Evolutionary conservation across 768 basidiomycete genomes (phyloP).

Genomic region (Mycena chlorophos): DNA sequence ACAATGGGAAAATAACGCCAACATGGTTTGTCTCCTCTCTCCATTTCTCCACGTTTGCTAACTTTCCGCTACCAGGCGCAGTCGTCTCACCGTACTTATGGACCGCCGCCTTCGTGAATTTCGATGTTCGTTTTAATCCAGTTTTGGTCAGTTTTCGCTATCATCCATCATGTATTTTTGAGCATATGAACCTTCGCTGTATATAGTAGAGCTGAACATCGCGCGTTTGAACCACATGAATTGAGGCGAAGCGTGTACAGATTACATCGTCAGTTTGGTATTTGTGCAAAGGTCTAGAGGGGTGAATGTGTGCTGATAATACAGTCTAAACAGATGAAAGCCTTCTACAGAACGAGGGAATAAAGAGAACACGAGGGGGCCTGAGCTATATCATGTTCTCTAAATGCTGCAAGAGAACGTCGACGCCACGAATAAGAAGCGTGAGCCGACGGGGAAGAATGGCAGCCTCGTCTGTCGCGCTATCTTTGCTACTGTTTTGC

Average conservation of each 20-base stretch:
- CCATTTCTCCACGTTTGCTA: background rate
- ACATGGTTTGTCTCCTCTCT: background rate
- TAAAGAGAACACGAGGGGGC: background rate
- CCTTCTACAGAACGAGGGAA: background rate
- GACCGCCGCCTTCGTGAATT: background rate
- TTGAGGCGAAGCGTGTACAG: background rate
- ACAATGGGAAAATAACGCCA: constrained; percentile 31
- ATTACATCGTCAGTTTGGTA: too few species aligned
- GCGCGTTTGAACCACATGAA: background rate
- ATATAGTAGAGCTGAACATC: background rate
- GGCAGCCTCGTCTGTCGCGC: constrained; percentile 10
- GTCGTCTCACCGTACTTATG: background rate
- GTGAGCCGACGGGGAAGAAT: constrained; percentile 62
- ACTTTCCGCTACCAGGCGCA: background rate
- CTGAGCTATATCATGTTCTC: constrained; percentile 48
- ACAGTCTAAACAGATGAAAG: constrained; percentile 12
- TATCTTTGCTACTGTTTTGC: constrained; percentile 31
- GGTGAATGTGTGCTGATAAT: constrained; percentile 1
- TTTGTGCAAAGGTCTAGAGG: background rate
- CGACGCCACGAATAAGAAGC: constrained; percentile 60
- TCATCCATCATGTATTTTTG: background rate
- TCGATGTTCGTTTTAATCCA: background rate
- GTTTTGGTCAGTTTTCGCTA: background rate
- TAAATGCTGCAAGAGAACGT: constrained; percentile 65
- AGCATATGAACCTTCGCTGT: background rate